Evolutionary conservation across 148 eudicot species (phyloP), one percentile per base, ranked within the genome.

Genomic region (Camellia japonica): DNA sequence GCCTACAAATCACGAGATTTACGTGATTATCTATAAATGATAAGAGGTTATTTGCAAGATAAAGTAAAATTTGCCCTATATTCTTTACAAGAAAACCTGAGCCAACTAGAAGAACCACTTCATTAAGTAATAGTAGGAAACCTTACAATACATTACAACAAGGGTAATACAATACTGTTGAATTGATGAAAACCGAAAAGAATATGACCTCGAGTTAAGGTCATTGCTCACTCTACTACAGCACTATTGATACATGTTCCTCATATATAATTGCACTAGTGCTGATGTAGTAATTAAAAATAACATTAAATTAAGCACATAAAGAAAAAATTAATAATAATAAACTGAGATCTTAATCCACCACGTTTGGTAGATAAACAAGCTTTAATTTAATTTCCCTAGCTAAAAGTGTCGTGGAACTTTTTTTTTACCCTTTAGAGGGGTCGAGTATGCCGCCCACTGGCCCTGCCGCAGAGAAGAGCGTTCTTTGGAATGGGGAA

Each of bases 151-250:
- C 38, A 30, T 30, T 30, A 30, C 4, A 46, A n/a, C 20, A 44
- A 46, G 3, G 16, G 60, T 5, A 66, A 60, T 69, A 61, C 58
- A 77, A 58, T 30, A 20, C 15, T 67, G 38, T 30, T 49, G 12
- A 9, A 83, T 44, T 56, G 80, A 30, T 30, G 38, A 30, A 42
- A 77, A 78, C 5, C 68, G 13, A 78, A 46, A 46, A 56, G 89
- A 93, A 92, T 92, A 74, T 80, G 91, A 93, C 97, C 97, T 90
- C 74, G 93, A 90, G 94, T 62, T 70, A 88, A 93, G 97, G 91
- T 87, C 95, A 81, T 81, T 81, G 51, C 82, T 46, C 19, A 16
- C 12, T 18, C 64, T 23, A 10, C 23, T 0, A 47, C 41, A 16
- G 30, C 73, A 59, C 52, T 60, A 60, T 18, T 11, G 12, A 69